A percentile compares a stretch with the other conserved stretches of the same genome.
phyloP scores from a whole-genome alignment of 2,329 filamentous ascomycete genomes.

The Magnaporthiopsis poae region DNA sequence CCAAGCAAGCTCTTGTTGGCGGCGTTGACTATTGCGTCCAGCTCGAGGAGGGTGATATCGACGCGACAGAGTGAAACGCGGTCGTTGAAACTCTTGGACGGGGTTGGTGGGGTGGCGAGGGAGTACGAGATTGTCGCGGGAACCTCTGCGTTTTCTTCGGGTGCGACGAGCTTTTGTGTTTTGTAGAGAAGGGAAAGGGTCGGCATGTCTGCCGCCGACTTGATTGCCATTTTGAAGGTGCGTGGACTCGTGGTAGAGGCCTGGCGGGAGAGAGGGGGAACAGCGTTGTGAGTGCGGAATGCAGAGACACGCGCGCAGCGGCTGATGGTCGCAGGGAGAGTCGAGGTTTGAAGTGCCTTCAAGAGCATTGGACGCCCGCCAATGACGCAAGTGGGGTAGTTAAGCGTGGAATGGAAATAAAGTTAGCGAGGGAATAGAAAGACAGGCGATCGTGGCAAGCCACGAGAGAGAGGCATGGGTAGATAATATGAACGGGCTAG shows the following conservation, averaged over 20 bases:
- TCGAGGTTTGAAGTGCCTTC: background rate
- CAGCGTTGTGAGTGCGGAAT: background rate
- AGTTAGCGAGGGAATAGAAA: background rate
- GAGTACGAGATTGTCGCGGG: conserved; percentile 14
- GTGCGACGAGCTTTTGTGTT: conserved; percentile 33
- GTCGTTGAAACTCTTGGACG: conserved; percentile 53
- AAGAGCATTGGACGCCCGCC: background rate
- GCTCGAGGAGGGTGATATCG: conserved; percentile 70
- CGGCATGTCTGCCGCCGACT: conserved; percentile 46
- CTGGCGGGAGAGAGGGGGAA: background rate
- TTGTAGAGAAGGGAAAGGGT: conserved; percentile 58
- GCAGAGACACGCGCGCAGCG: background rate
- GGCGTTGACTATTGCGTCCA: conserved; percentile 86
- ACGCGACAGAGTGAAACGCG: conserved; percentile 60
- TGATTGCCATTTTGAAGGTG: conserved; percentile 26
- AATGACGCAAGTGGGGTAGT: background rate
- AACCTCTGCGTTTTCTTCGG: background rate
- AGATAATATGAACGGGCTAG: background rate
- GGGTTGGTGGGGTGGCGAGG: conserved; percentile 16
- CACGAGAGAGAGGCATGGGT: background rate
- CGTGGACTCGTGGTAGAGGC: background rate
- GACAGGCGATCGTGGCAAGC: background rate
- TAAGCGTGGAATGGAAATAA: background rate
- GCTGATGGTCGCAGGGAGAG: conserved; percentile 6
- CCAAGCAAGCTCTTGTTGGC: conserved; percentile 71